These are phyloP conservation scores for Tetrapisispora arboricola DNA, from an alignment of 805 yeast genomes.

Conservation along the genomic window DNA sequence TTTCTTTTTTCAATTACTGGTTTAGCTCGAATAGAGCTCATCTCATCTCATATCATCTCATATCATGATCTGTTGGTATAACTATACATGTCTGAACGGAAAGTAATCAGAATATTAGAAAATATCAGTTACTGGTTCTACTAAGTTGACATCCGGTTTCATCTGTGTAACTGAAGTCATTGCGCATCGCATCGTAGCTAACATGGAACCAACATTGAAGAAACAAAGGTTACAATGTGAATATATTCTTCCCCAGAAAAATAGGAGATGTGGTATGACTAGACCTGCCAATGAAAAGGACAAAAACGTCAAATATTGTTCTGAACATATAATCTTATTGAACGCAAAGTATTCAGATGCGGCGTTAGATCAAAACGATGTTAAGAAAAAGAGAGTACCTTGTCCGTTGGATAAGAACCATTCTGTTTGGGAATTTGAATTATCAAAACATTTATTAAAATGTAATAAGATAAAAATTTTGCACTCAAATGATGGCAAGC, in stretches of 20 bases:
- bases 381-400: background rate
- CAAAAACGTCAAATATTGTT: conserved; percentile 38
- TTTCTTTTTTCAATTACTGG: no score
- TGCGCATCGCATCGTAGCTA: no score
- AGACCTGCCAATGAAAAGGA: conserved; percentile 6
- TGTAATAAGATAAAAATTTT: conserved; percentile 42
- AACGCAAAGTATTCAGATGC: no score
- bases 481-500: conserved; percentile 26
- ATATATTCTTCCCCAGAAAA: conserved; percentile 18
- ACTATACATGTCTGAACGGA: no score
- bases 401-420: conserved; percentile 34
- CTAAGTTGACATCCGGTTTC: no score
- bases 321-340: conserved; percentile 41
- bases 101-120: no score
- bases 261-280: conserved; percentile 27
- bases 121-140: no score
- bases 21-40: background rate
- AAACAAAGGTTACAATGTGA: conserved; percentile 17
- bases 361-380: background rate
- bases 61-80: no score
- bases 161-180: no score
- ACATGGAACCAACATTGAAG: background rate
- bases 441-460: conserved; percentile 46
- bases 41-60: background rate
- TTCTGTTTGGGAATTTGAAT: conserved; percentile 52